phyloP scores from a whole-genome alignment of 805 yeast genomes.

The Sugiyamaella marilandica region DNA sequence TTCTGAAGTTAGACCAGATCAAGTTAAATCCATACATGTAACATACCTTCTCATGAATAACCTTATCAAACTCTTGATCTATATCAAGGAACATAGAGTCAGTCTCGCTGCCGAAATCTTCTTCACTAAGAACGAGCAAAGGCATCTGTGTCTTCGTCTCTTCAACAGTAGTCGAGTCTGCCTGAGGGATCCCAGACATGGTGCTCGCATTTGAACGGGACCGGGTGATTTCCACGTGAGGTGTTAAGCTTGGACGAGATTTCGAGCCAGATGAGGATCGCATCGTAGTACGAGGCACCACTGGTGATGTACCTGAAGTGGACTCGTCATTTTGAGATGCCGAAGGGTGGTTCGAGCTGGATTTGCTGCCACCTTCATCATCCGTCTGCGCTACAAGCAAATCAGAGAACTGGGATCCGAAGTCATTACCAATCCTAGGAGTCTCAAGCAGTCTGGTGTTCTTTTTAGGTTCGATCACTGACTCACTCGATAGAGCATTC shows the following conservation, averaged over 20 bases:
- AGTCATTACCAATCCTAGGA: conserved; percentile 18
- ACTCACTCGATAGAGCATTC: too few relatives aligned
- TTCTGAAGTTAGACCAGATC: conserved; percentile 11
- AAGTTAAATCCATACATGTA: too few relatives aligned
- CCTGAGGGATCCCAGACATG: background rate
- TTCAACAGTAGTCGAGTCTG: background rate
- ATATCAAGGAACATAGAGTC: conserved; percentile 23
- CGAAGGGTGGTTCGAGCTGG: background rate
- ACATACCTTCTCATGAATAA: conserved; percentile 21
- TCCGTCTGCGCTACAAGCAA: conserved; percentile 5
- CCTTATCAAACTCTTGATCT: conserved; percentile 24
- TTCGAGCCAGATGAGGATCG: conserved; percentile 20
- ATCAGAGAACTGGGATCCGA: conserved; percentile 20
- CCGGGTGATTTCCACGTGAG: conserved; percentile 17
- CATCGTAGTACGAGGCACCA: conserved; percentile 12
- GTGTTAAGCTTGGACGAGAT: conserved; percentile 22
- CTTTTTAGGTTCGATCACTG: too few relatives aligned
- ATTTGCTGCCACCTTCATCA: background rate
- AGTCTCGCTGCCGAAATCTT: conserved; percentile 12
- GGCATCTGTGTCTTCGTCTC: conserved; percentile 16
- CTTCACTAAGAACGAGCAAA: conserved; percentile 15
- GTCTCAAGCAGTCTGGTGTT: background rate
- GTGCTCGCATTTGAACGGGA: conserved; percentile 7
- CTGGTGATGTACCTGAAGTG: background rate
- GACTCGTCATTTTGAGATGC: background rate